phyloP scores from a whole-genome alignment of 768 basidiomycete genomes.

The Galerina marginata region DNA sequence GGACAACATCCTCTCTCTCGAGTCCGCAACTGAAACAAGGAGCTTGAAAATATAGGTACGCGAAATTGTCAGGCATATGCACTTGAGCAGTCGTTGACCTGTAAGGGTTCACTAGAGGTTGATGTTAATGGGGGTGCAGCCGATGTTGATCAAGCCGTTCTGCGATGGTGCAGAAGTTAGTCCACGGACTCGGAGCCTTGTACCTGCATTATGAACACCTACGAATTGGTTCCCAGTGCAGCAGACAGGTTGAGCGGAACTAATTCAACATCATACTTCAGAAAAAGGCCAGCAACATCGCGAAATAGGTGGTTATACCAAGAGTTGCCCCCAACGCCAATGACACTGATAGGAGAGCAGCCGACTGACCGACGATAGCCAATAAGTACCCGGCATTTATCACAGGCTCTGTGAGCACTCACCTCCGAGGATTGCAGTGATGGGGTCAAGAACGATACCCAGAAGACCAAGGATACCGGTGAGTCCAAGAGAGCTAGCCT shows the following conservation, averaged over 20 bases:
- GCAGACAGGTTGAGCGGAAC: slow-evolving; percentile 26
- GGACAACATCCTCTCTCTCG: no score
- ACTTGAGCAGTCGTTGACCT: not conserved
- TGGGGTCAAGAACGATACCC: slow-evolving; percentile 12
- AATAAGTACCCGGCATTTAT: not conserved
- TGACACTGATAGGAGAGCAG: slow-evolving; percentile 21
- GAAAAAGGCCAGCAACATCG: not conserved
- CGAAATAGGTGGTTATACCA: slow-evolving; percentile 4
- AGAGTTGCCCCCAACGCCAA: slow-evolving; percentile 20
- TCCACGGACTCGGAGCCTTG: no score
- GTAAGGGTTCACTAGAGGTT: slow-evolving; percentile 15
- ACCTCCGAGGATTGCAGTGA: slow-evolving; percentile 25
- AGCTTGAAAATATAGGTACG: no score
- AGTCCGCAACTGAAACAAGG: no score
- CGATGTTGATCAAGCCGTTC: slow-evolving; percentile 20
- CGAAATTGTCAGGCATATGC: not conserved
- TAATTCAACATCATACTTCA: not conserved
- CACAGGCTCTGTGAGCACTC: not conserved
- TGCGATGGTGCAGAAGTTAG: not conserved
- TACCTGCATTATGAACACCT: slow-evolving; percentile 3
- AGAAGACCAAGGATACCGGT: slow-evolving; percentile 13
- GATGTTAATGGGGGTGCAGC: slow-evolving; percentile 27
- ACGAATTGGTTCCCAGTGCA: slow-evolving; percentile 27
- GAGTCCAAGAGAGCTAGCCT: not conserved
- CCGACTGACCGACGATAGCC: slow-evolving; percentile 8